These are phyloP conservation scores for Wickerhamomyces mucosus DNA, from an alignment of 805 yeast species.

Conservation along the genomic window DNA sequence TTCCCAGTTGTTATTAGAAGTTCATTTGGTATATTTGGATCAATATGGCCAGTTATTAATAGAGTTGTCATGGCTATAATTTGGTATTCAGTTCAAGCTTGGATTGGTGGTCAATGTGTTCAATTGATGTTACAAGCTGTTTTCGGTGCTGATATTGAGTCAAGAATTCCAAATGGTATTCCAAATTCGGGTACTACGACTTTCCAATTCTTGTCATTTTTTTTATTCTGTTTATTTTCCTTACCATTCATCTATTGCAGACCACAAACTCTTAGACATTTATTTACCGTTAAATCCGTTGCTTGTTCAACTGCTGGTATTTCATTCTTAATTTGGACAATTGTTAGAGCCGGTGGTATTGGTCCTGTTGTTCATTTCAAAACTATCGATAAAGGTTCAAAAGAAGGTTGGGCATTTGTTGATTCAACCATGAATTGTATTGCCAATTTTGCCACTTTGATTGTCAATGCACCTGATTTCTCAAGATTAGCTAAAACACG, in stretches of 20 bases:
- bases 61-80: conserved; percentile 81
- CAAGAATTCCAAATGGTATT: conserved; percentile 55
- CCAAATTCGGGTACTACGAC: conserved; percentile 55
- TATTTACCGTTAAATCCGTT: conserved; percentile 74
- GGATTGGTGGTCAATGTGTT: conserved; percentile 80
- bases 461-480: conserved; percentile 84
- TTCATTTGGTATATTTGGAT: conserved; percentile 81
- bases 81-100: conserved; percentile 84
- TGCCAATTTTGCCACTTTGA: conserved; percentile 83
- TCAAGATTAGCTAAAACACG: conserved; percentile 67
- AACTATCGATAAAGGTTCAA: conserved; percentile 45
- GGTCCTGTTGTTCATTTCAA: conserved; percentile 61
- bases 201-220: conserved; percentile 64
- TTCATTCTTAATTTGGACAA: conserved; percentile 76
- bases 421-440: conserved; percentile 69
- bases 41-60: conserved; percentile 81
- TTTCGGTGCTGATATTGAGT: conserved; percentile 56
- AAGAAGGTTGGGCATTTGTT: conserved; percentile 76
- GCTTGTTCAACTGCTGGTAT: conserved; percentile 78
- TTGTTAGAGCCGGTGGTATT: conserved; percentile 69
- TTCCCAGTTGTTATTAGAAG: conserved; percentile 80
- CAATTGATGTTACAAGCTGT: conserved; percentile 68
- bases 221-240: conserved; percentile 72
- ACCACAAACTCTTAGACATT: conserved; percentile 75
- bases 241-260: conserved; percentile 75